Evolutionary conservation across 2,329 filamentous ascomycete genomes (phyloP).

Genomic region (Colletotrichum tropicicola): DNA sequence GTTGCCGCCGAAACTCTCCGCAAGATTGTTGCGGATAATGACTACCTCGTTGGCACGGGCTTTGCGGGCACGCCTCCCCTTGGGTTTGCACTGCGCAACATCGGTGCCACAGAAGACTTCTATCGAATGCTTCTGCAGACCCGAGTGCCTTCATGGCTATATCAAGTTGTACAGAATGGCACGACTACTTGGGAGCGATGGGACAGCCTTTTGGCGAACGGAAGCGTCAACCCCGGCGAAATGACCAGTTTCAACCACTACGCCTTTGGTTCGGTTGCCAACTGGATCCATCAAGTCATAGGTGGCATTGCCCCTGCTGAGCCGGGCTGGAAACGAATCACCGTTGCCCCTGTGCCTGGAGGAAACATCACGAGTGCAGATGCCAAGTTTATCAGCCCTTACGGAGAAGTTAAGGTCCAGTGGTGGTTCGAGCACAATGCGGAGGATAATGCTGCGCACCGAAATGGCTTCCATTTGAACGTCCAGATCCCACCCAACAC

Average conservation of each 20-base stretch:
- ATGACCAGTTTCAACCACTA: conserved; percentile 64
- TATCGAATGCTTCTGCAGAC: conserved; percentile 59
- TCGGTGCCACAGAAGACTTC: conserved; percentile 41
- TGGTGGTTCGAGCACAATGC: conserved; percentile 37
- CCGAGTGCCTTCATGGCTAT: conserved; percentile 56
- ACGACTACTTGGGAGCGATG: conserved; percentile 62
- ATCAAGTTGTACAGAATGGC: conserved; percentile 53
- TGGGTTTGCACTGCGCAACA: conserved; percentile 39
- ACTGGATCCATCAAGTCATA: conserved; percentile 55
- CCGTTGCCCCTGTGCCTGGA: conserved; percentile 45
- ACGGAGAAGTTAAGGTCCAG: conserved; percentile 39
- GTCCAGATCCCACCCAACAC: conserved; percentile 17
- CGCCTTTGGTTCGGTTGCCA: conserved; percentile 55
- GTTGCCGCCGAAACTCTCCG: conserved; percentile 39
- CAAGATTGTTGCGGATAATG: conserved; percentile 41
- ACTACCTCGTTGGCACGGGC: conserved; percentile 49
- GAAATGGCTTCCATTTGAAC: conserved; percentile 22
- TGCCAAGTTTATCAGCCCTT: conserved; percentile 40
- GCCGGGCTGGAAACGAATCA: conserved; percentile 49
- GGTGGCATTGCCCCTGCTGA: conserved; percentile 49
- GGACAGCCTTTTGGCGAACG: conserved; percentile 55
- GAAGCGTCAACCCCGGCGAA: conserved; percentile 51
- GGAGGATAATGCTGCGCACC: conserved; percentile 11
- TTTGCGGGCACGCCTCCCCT: conserved; percentile 55
- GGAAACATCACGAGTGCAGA: conserved; percentile 45